These are phyloP conservation scores for Penstemon eatonii DNA, from an alignment of 257 asterid species.

Conservation along the genomic window DNA sequence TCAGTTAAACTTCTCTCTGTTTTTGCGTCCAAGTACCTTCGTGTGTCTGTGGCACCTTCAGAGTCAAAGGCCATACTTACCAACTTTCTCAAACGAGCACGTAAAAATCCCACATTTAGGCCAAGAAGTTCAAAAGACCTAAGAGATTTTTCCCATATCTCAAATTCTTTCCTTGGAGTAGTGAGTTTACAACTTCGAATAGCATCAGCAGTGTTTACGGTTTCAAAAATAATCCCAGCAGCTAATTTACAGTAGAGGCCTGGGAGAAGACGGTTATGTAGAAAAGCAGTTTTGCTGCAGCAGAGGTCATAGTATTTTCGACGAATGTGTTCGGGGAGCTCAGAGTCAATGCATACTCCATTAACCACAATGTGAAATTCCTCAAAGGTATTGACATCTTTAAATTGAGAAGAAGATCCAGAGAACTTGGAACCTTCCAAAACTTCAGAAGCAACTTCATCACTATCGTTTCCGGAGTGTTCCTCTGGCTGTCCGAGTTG, in stretches of 20 bases:
- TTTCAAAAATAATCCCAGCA: conserved; percentile 48
- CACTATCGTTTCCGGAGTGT: conserved; percentile 63
- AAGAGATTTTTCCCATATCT: conserved; percentile 52
- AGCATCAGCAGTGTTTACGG: conserved; percentile 42
- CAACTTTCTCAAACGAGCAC: conserved; percentile 35
- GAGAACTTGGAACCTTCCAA: conserved; percentile 53
- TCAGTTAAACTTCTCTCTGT: conserved; percentile 24
- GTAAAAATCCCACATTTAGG: conserved; percentile 42
- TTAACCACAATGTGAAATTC: conserved; percentile 60
- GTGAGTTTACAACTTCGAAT: conserved; percentile 45
- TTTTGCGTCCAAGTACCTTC: conserved; percentile 42
- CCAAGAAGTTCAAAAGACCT: conserved; percentile 58
- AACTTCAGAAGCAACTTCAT: conserved; percentile 73
- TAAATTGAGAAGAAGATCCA: conserved; percentile 36
- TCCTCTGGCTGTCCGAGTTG: conserved; percentile 43
- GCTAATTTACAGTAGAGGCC: conserved; percentile 46
- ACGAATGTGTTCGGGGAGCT: conserved; percentile 51
- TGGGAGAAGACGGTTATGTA: conserved; percentile 43
- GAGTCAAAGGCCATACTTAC: conserved; percentile 40
- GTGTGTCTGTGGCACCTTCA: conserved; percentile 36
- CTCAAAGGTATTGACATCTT: conserved; percentile 53
- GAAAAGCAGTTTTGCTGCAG: conserved; percentile 48
- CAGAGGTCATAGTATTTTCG: conserved; percentile 60
- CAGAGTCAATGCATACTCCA: conserved; percentile 62
- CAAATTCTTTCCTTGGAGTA: conserved; percentile 42